Evolutionary conservation across 441 rosid genomes (phyloP).

Genomic region (Populus tomentosa): DNA sequence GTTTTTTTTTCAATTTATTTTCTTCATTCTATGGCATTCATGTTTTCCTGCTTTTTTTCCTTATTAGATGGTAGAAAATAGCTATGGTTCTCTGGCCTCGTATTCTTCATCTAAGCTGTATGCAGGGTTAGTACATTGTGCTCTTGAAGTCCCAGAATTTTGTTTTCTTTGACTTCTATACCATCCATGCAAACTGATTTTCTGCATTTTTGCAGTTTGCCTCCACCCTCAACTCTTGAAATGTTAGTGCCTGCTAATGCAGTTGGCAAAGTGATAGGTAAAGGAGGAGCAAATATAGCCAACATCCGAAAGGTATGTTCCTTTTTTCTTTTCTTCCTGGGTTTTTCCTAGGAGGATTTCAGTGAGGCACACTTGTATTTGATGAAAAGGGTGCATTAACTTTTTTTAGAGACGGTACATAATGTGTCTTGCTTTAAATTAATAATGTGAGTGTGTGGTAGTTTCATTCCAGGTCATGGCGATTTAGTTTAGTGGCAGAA

Average conservation of each 20-base stretch:
- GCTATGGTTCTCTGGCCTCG: constrained; percentile 62
- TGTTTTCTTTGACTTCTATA: constrained; percentile 2
- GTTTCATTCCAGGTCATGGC: not conserved
- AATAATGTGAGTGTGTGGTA: not conserved
- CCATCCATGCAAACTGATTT: constrained; percentile 10
- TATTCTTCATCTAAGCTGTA: constrained; percentile 70
- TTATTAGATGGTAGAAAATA: constrained; percentile 55
- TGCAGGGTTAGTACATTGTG: constrained; percentile 59
- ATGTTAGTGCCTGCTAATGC: constrained; percentile 80
- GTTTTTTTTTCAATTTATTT: too few species aligned
- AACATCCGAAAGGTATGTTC: constrained; percentile 78
- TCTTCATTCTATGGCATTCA: not conserved
- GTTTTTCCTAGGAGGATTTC: not conserved
- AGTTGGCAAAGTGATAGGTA: constrained; percentile 82
- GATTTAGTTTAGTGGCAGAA: not conserved
- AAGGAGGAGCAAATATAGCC: constrained; percentile 84
- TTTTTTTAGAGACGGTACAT: not conserved
- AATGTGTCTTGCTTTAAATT: not conserved
- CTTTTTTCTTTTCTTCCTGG: not conserved
- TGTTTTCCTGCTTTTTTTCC: constrained; percentile 12
- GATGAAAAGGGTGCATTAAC: not conserved
- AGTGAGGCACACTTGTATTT: not conserved
- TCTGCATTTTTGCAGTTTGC: constrained; percentile 40
- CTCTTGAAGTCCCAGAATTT: constrained; percentile 6
- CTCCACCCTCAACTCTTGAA: constrained; percentile 58